Conservation (phyloP, 1,139 yeast species). For the Candida labiduridarum region DNA sequence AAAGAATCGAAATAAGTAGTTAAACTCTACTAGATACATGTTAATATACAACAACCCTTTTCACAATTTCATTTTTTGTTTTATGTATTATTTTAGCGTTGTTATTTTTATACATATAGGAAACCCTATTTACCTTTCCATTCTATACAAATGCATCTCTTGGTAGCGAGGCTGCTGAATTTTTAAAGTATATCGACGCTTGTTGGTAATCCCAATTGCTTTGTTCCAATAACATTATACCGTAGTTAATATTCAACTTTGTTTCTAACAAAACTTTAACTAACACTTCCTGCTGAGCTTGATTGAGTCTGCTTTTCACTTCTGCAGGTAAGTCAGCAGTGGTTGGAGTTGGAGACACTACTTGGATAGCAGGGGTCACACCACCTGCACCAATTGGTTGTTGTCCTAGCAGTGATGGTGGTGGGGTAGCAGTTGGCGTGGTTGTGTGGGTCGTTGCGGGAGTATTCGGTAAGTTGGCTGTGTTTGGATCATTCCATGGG, state of each 20-base stretch:
- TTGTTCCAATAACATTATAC: slow-evolving; percentile 84
- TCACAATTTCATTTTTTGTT: background rate
- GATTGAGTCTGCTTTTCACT: slow-evolving; percentile 49
- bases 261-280: slow-evolving; percentile 73
- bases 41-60: background rate
- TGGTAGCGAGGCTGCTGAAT: slow-evolving; percentile 52
- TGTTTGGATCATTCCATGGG: slow-evolving; percentile 51
- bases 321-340: slow-evolving; percentile 53
- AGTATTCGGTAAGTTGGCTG: slow-evolving; percentile 3
- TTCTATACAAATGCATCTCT: slow-evolving; percentile 37
- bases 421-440: slow-evolving; percentile 16
- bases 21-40: background rate
- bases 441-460: slow-evolving; percentile 44
- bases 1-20: background rate
- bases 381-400: slow-evolving; percentile 23
- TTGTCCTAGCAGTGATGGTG: slow-evolving; percentile 1
- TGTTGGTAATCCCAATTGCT: slow-evolving; percentile 80
- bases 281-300: slow-evolving; percentile 64
- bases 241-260: slow-evolving; percentile 73
- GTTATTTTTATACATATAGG: background rate
- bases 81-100: background rate
- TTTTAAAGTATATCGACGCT: slow-evolving; percentile 72
- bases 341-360: slow-evolving; percentile 29
- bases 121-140: too few relatives aligned
- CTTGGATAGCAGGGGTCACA: background rate